Evolutionary conservation across 768 basidiomycete genomes (phyloP).

Genomic region (Tylopilus subfusipes): DNA sequence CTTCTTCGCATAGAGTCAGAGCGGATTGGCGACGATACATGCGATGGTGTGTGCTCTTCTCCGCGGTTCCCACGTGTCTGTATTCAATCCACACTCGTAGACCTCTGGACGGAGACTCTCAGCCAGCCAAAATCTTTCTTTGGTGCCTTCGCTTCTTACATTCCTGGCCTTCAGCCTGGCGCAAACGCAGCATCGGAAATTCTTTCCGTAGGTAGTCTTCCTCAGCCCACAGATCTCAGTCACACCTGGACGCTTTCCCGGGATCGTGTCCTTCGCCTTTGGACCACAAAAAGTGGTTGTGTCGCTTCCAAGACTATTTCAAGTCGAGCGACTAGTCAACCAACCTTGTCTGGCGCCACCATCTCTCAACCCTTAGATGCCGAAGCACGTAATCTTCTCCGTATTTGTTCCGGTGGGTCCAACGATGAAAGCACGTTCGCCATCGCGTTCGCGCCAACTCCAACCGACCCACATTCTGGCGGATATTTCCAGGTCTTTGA

Average conservation of each 20-base stretch:
- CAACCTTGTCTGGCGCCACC: constrained; percentile 29
- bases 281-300: constrained; percentile 76
- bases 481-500: constrained; percentile 76
- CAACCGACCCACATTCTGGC: constrained; percentile 59
- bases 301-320: constrained; percentile 59
- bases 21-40: constrained; percentile 47
- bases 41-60: constrained; percentile 49
- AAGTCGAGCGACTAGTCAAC: constrained; percentile 30
- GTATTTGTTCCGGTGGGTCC: constrained; percentile 49
- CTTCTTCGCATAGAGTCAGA: constrained; percentile 70
- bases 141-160: constrained; percentile 61
- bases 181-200: constrained; percentile 53
- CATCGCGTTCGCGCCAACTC: constrained; percentile 70
- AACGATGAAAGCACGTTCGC: constrained; percentile 56
- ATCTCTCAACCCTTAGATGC: constrained; percentile 53
- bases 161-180: constrained; percentile 49
- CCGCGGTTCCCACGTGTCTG: not conserved
- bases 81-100: constrained; percentile 35
- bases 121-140: constrained; percentile 66
- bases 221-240: constrained; percentile 71
- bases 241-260: constrained; percentile 84
- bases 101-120: constrained; percentile 66
- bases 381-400: constrained; percentile 62
- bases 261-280: constrained; percentile 79
- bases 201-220: constrained; percentile 67